These are phyloP conservation scores for Venturia asperata DNA, from an alignment of 2,329 filamentous ascomycete species.

Conservation along the genomic window DNA sequence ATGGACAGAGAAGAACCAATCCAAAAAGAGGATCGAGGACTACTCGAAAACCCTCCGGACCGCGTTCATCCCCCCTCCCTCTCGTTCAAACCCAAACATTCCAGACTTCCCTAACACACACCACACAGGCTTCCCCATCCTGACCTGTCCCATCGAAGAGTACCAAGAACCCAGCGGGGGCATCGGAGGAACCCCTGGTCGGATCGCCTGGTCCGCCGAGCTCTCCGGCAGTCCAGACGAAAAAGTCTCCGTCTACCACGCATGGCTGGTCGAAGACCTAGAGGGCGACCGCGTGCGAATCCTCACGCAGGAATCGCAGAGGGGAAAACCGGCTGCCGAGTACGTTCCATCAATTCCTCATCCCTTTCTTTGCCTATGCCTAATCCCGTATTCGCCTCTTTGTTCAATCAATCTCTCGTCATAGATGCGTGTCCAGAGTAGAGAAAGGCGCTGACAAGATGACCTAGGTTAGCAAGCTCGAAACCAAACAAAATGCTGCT, in stretches of 20 bases:
- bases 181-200: conserved; percentile 17
- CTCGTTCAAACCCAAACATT: too few relatives aligned
- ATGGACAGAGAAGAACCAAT: too few relatives aligned
- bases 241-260: conserved; percentile 31
- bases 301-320: conserved; percentile 33
- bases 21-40: too few relatives aligned
- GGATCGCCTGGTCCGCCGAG: conserved; percentile 24
- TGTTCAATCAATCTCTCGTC: too few relatives aligned
- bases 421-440: too few relatives aligned
- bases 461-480: conserved; percentile 21
- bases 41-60: too few relatives aligned
- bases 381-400: too few relatives aligned
- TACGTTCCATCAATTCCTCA: too few relatives aligned
- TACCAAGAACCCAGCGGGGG: conserved; percentile 21
- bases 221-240: conserved; percentile 24
- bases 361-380: too few relatives aligned
- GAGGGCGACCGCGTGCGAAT: conserved; percentile 29
- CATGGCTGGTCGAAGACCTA: conserved; percentile 32
- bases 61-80: too few relatives aligned
- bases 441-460: too few relatives aligned
- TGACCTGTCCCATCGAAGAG: conserved; percentile 28
- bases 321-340: conserved; percentile 27
- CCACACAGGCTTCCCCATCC: conserved; percentile 24
- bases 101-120: too few relatives aligned
- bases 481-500: conserved; percentile 33